Base-by-base conservation (phyloP, 805 yeast species). In the Zygosaccharomyces kombuchaensis region DNA sequence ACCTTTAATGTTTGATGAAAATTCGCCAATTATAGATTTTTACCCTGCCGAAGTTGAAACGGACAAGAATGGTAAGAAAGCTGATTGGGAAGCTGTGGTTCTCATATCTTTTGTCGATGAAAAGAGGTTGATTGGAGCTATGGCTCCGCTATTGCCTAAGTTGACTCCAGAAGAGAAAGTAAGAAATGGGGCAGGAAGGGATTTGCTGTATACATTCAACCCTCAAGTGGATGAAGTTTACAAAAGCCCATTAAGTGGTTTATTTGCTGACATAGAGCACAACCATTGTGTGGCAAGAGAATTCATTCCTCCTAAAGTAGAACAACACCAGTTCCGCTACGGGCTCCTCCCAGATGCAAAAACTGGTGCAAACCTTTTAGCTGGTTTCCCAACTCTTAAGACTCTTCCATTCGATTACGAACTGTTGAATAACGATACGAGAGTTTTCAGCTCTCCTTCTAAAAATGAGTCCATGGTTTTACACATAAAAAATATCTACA, bases 31-130 rank as follows among this genome's bases (percentile, higher is more conserved):
- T 54, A 75, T 76, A 45, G 97, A 89, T 57, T 89, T 88, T 59
- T 93, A 93, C 62, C 99, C 99, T 2, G 75, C 76, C 47, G 87
- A 87, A 48, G 96, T 91, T 46, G 87, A 82, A 43, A 74, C 87
- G 29, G 99, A 93, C 69, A 75, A 81, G 77, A 93, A 93, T 62
- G 99, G 98, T 36, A 93, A 93, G 64, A 87, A 89, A 45, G 95
- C 93, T 2, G 84, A 88, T 40, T 93, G 99, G 99, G 98, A 93
- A 69, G 97, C 97, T 9, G 96, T 93, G 45, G 96, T 93, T 6
- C 76, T 87, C 57, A 76, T 93, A 47, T 82, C 95, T 4, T 93
- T 93, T 73, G 97, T 93, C 37, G 97, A 93, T 54, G 88, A 85
- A 58, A 67, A 77, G 25, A 75, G 93, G 49, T 74, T 93, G 46